Conservation (phyloP, 2,329 filamentous ascomycete species). For the Colletotrichum higginsianum region DNA sequence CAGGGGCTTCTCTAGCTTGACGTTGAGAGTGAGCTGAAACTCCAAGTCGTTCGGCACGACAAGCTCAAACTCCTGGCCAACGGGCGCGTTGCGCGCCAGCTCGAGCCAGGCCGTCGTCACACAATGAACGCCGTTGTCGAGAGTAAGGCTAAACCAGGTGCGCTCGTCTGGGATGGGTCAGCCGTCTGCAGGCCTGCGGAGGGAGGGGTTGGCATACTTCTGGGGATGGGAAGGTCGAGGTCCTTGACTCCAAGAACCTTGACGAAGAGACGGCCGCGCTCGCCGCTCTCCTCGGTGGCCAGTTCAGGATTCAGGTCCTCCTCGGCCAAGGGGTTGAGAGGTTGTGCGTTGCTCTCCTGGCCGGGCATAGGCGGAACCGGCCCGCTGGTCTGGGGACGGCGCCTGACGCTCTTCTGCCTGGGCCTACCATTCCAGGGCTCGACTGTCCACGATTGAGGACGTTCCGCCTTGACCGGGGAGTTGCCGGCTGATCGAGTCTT, state of each 20-base stretch:
- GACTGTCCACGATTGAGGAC: constrained; percentile 93
- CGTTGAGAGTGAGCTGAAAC: constrained; percentile 96
- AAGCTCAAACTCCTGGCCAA: constrained; percentile 98
- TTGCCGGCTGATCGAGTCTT: constrained; percentile 74
- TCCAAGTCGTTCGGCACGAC: constrained; percentile 98
- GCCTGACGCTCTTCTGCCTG: constrained; percentile 76
- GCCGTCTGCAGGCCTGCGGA: constrained; percentile 42
- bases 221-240: constrained; percentile 89
- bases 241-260: constrained; percentile 99
- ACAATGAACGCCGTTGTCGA: constrained; percentile 98
- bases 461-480: constrained; percentile 81
- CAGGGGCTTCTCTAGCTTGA: constrained; percentile 89
- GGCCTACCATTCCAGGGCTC: constrained; percentile 94
- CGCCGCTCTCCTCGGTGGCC: constrained; percentile 81
- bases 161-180: constrained; percentile 77
- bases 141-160: constrained; percentile 93
- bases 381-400: constrained; percentile 70
- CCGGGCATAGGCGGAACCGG: constrained; percentile 88
- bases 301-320: constrained; percentile 73
- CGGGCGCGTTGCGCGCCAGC: constrained; percentile 90
- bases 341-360: constrained; percentile 83
- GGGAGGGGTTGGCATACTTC: constrained; percentile 72
- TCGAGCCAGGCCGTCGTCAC: constrained; percentile 98
- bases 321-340: constrained; percentile 78
- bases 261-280: constrained; percentile 93